Percentiles rank a stretch among this genome's conserved stretches.
phyloP scores from a whole-genome alignment of 1,139 yeast species.

The Scheffersomyces titani region DNA sequence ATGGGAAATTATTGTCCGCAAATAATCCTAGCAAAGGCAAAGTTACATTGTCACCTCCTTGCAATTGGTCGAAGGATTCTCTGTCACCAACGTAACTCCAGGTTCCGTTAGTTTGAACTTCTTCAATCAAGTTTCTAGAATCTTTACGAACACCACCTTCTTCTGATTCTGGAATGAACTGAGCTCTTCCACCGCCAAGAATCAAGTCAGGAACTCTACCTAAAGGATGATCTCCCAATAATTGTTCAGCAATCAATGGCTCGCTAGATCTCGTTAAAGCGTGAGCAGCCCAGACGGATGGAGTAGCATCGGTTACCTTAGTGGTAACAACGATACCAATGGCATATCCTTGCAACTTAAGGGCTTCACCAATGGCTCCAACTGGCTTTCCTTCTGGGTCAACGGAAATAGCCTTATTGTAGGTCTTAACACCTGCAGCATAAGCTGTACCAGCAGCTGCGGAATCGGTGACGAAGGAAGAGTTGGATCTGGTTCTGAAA shows the following conservation, averaged over 20 bases:
- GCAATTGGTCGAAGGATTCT: constrained; percentile 50
- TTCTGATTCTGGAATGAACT: constrained; percentile 50
- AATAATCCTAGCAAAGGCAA: constrained; percentile 74
- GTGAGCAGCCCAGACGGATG: constrained; percentile 84
- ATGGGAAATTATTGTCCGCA: constrained; percentile 76
- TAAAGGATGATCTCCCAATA: constrained; percentile 73
- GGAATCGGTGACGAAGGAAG: constrained; percentile 78
- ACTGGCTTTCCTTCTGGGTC: constrained; percentile 62
- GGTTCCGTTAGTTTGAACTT: constrained; percentile 53
- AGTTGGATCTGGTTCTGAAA: constrained; percentile 73
- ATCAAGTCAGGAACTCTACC: constrained; percentile 79
- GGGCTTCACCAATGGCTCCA: constrained; percentile 82
- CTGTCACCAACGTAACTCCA: constrained; percentile 70
- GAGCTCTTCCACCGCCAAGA: constrained; percentile 89
- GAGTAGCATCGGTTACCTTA: constrained; percentile 81
- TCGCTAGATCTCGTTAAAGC: constrained; percentile 72
- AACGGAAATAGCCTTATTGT: constrained; percentile 85
- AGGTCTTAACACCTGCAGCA: constrained; percentile 74
- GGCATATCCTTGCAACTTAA: constrained; percentile 70
- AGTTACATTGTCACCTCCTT: constrained; percentile 58
- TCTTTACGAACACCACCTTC: constrained; percentile 70
- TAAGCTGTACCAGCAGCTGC: constrained; percentile 97
- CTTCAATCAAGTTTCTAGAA: constrained; percentile 59
- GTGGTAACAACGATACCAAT: constrained; percentile 91
- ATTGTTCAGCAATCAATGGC: constrained; percentile 83